Base-by-base conservation (phyloP, 805 yeast species). In the Cyberlindnera suaveolens region DNA sequence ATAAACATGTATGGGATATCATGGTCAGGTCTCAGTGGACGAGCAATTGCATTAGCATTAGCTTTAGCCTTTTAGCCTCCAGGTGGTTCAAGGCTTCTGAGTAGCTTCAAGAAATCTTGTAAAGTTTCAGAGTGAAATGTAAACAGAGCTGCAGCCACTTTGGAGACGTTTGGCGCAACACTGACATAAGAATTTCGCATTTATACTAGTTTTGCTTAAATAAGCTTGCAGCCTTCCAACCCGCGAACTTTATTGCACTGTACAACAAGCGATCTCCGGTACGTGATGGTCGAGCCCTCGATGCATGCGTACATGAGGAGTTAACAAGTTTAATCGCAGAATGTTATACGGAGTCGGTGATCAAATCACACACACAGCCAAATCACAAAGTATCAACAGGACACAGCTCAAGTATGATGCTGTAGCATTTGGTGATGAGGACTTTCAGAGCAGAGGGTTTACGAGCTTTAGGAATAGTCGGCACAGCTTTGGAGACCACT, bases 91-190 rank as follows among this genome's bases (percentile, higher is more conserved):
- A 23, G 27, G 10, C 14, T 31, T 31, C 16, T 31, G 15, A 4
- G 7, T 31, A 6, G 33, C 10, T 14, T 31, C 6, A 14, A n/a
- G 15, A n/a, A 15, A 2, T 13, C 16, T 3, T n/a, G 16, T 32
- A 10, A 13, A 34, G 39, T 38, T 48, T 42, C 45, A 45, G 6
- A 14, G 9, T 9, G 45, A 41, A 45, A 45, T 45, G 48, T 44
- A 32, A 41, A 43, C 46, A 43, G 36, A 15, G 19, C 16, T 18
- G 19, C 35, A 32, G 27, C 11, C 27, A 23, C 13, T 23, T 9
- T 23, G 27, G 11, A 23, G 11, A 23, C 27, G 27, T 23, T 23
- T 3, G 27, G 27, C 27, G 27, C 27, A 23, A 9, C 27, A 6
- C 27, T 23, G 11, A 23, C 27, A 23, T 23, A 23, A 23, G 27